Conservation (phyloP, 768 basidiomycete species). For the Termitomyces sp. region DNA sequence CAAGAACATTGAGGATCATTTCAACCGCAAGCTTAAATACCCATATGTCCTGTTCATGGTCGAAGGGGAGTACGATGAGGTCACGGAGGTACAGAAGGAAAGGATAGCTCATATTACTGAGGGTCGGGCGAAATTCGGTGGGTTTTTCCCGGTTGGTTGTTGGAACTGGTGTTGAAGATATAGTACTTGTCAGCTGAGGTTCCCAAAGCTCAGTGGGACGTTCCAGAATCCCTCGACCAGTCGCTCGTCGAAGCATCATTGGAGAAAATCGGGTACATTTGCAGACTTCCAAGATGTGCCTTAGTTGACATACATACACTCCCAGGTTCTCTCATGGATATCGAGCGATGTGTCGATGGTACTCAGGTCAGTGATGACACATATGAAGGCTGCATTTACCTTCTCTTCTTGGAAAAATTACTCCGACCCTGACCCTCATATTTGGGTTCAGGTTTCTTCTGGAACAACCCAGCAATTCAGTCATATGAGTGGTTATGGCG, state of each 20-base stretch:
- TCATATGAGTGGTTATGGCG: constrained; percentile 26
- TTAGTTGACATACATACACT: neutral
- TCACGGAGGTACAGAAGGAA: constrained; percentile 19
- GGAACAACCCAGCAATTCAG: constrained; percentile 21
- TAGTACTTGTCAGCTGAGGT: constrained; percentile 13
- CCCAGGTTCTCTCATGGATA: constrained; percentile 22
- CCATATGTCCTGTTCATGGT: constrained; percentile 25
- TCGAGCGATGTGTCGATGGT: constrained; percentile 26
- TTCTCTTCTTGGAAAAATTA: neutral
- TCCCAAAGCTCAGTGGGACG: constrained; percentile 19
- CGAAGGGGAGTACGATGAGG: constrained; percentile 17
- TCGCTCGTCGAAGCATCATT: constrained; percentile 18
- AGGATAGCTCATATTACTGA: constrained; percentile 22
- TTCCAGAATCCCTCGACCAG: constrained; percentile 19
- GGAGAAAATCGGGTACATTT: constrained; percentile 19
- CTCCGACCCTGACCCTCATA: neutral
- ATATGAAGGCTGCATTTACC: too few relatives aligned
- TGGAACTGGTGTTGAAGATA: neutral
- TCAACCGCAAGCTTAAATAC: constrained; percentile 25
- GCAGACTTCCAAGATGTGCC: neutral
- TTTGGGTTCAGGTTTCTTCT: constrained; percentile 21
- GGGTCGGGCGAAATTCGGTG: constrained; percentile 23
- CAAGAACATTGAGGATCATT: constrained; percentile 24
- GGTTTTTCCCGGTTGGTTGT: neutral
- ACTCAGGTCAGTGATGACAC: constrained; percentile 18